Percentiles rank a stretch among this genome's conserved stretches.
These are phyloP conservation scores for Cercospora zeina DNA, from an alignment of 2,329 filamentous ascomycete genomes.

Conservation along the genomic window DNA sequence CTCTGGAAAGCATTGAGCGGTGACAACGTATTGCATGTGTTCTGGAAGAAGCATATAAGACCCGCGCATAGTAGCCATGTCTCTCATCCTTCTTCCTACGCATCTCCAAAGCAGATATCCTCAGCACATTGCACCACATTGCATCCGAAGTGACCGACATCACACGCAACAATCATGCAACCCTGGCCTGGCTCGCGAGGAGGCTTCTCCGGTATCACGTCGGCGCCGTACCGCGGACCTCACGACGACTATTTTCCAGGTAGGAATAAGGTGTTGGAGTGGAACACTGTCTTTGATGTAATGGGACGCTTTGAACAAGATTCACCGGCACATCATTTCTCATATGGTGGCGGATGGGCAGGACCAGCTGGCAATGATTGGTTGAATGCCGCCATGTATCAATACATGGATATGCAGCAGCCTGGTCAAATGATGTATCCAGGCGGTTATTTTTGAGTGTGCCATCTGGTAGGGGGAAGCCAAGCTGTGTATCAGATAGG, in stretches of 20 bases:
- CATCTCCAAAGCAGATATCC: background rate
- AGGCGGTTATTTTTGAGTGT: constrained; percentile 1
- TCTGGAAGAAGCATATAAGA: background rate
- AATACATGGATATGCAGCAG: background rate
- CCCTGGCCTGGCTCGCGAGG: constrained; percentile 4
- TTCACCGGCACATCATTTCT: background rate
- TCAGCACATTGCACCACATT: background rate
- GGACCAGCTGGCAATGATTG: background rate
- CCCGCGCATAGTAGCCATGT: background rate
- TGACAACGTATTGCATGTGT: background rate
- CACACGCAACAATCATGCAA: background rate
- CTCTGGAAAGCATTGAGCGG: background rate
- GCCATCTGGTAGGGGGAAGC: background rate
- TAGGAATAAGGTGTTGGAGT: background rate
- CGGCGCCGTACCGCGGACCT: background rate
- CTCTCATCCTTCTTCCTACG: background rate
- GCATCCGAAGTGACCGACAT: background rate
- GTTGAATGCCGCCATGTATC: background rate
- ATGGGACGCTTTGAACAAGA: background rate
- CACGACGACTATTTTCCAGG: background rate
- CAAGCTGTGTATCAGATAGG: background rate
- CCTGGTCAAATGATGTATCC: background rate
- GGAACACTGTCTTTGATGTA: background rate
- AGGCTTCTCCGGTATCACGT: background rate
- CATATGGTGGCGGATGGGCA: constrained; percentile 1